Evolutionary conservation across 169 alveolate genomes (phyloP).

Genomic region (Theileria luwenshuni): DNA sequence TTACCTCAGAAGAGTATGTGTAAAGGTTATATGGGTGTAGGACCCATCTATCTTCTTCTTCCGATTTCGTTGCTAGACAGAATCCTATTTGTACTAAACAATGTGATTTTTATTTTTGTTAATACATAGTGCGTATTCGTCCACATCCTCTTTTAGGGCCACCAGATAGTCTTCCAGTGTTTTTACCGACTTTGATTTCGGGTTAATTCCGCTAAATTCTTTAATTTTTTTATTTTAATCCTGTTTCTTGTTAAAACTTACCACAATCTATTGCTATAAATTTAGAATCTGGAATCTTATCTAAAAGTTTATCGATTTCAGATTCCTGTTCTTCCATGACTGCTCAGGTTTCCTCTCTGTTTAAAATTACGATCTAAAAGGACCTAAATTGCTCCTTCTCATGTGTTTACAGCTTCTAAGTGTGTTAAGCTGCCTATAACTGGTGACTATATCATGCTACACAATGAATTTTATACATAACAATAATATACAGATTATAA

Average conservation of each 20-base stretch:
- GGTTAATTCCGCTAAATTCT: slow-evolving; percentile 61
- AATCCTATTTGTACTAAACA: slow-evolving; percentile 71
- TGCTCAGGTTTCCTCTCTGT: not conserved
- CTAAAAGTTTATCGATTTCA: slow-evolving; percentile 22
- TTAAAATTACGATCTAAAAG: not conserved
- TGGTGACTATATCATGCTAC: no score
- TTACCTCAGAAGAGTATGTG: slow-evolving; percentile 48
- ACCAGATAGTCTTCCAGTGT: slow-evolving; percentile 29
- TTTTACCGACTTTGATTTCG: slow-evolving; percentile 1
- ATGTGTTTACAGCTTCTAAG: no score
- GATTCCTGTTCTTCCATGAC: slow-evolving; percentile 10
- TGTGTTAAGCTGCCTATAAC: no score
- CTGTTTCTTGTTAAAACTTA: not conserved
- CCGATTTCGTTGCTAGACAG: slow-evolving; percentile 52
- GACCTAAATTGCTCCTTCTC: not conserved
- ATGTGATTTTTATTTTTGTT: not conserved
- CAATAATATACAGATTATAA: no score
- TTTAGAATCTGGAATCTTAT: slow-evolving; percentile 23
- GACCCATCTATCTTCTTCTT: slow-evolving; percentile 42
- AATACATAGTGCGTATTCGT: slow-evolving; percentile 34
- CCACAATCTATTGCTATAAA: slow-evolving; percentile 64
- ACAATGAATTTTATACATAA: no score
- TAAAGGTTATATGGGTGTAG: slow-evolving; percentile 71
- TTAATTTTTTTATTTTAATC: not conserved
- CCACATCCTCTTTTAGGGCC: slow-evolving; percentile 27